Evolutionary conservation across 176 grass and related monocot genomes (phyloP), one percentile per base, ranked within the genome.

Genomic region (Oryza punctata): DNA sequence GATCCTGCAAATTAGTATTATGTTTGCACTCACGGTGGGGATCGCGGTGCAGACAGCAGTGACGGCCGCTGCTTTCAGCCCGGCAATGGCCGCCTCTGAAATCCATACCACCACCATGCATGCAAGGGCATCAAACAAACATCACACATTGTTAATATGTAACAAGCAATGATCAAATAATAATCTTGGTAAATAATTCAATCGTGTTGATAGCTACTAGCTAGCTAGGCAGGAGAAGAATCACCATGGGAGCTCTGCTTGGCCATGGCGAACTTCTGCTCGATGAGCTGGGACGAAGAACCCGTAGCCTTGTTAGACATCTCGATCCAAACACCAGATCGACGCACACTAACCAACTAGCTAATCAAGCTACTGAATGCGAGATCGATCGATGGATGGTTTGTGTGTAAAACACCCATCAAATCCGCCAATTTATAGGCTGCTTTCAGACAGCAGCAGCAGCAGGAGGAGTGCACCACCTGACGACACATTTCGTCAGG

Each of bases 241-340:
- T 30, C 3, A 76, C 73, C 73, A 35, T 23, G 73, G 28, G 73
- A 32, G 29, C 29, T 57, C 10, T 59, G 73, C 49, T 59, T 76
- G 49, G 73, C 47, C 49, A 47, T 59, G 18, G 73, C 71, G 71
- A 73, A 24, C 71, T 29, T 73, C 44, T 50, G 43, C 14, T 73
- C 71, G 71, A 73, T 14, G 37, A 38, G 37, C 14, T 50, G 44
- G 44, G 3, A n/a, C n/a, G n/a, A 50, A 13, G 25, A 29, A 27
- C 1, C 2, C 50, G 16, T 54, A 30, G 5, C 71, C 26, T 50
- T 27, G 26, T 30, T 6, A 12, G 71, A 10, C 71, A 73, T 73
- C 45, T 73, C 24, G 45, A 28, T 73, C 43, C 12, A 47, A 26
- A 72, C 8, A 47, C 23, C 12, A 28, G 4, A 50, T 10, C 33